A percentile compares a stretch with the other conserved stretches of the same genome.
These are phyloP conservation scores for Malus hybrid DNA, from an alignment of 331 rosid species.

Conservation along the genomic window DNA sequence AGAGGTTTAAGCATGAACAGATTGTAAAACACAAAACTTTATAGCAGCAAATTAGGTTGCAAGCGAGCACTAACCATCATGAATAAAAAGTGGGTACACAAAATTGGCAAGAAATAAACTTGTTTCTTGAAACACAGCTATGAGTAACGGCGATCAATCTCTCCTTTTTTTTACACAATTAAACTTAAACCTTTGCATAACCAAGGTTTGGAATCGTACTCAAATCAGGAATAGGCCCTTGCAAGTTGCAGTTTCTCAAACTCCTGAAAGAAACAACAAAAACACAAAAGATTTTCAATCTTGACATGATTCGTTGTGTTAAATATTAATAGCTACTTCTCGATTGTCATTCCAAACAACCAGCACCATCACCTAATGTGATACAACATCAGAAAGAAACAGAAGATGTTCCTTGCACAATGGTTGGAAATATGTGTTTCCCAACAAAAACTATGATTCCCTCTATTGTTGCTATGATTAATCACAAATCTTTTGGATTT, in stretches of 20 bases:
- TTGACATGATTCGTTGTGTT: neutral
- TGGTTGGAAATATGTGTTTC: neutral
- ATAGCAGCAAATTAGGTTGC: no score
- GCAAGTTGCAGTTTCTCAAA: slow-evolving; percentile 74
- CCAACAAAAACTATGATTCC: neutral
- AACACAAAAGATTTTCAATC: slow-evolving; percentile 1
- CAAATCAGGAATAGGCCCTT: slow-evolving; percentile 75
- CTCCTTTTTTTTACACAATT: no score
- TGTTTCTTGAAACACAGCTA: no score
- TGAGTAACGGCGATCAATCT: no score
- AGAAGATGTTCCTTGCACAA: neutral
- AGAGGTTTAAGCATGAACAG: no score
- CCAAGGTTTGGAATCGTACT: slow-evolving; percentile 58
- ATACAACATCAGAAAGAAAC: neutral
- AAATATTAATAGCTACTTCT: neutral
- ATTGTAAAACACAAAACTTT: no score
- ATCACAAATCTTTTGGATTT: slow-evolving; percentile 8
- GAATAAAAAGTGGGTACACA: no score
- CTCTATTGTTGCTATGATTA: neutral
- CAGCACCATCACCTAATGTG: neutral
- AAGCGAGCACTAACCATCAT: no score
- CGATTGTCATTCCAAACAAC: neutral
- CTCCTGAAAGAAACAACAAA: slow-evolving; percentile 55
- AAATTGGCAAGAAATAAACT: no score
- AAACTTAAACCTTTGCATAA: slow-evolving; percentile 13